Evolutionary conservation across 1,284 basidiomycete species (phyloP), one percentile per base, ranked within the genome.

Genomic region (Phylloboletellus chloephorus): DNA sequence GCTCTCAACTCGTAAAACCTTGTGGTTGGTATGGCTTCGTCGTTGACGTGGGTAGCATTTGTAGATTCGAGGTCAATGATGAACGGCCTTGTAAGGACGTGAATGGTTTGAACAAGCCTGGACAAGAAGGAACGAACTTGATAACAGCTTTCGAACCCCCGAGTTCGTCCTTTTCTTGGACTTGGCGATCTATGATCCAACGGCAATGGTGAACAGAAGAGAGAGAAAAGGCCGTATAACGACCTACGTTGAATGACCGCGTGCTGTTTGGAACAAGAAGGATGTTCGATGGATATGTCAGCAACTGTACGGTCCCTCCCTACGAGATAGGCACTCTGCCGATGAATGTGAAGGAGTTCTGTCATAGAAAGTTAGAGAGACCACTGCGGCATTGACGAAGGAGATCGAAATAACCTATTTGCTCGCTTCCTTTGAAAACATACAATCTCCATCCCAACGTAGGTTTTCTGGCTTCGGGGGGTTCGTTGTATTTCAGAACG

Each of bases 181-280:
- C 75, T 56, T 86, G 83, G 16, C 95, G 86, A 67, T 82, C 83
- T 87, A 49, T 12, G 39, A 45, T 43, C 39, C n/a, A 33, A 33
- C n/a, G 25, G 33, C 16, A 49, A 12, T 17, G 2, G 37, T 48
- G 31, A 54, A 44, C 11, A 16, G 6, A 50, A 42, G 45, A 26
- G 15, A 37, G 20, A 21, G 15, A 16, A 34, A 16, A 12, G 10
- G 15, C 7, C 31, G 3, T 16, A 23, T 32, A 24, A 16, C 12
- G 37, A 61, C 79, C 25, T 56, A 85, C 88, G 93, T 67, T 99
- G 96, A 26, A 98, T 84, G 4, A 85, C 96, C 16, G 95, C 94
- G 58, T 99, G 96, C 61, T 99, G 96, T 61, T 99, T 99, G 1
- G 95, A 98, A 53, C 89, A 93, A 4, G 94, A 98, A 1, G 94